Evolutionary conservation across 169 alveolate genomes (phyloP).

Genomic region (Plasmodium reichenowi): DNA sequence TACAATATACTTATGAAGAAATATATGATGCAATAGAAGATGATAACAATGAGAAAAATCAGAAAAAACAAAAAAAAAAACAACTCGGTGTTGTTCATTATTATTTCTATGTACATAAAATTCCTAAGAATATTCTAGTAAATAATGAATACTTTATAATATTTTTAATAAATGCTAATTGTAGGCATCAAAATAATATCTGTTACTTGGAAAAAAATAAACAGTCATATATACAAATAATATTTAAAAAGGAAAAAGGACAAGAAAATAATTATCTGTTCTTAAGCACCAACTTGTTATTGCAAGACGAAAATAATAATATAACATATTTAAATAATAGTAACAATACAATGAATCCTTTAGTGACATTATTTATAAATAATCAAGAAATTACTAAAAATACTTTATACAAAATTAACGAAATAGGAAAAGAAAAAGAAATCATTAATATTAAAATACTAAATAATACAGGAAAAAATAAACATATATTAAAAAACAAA

Average conservation of each 20-base stretch:
- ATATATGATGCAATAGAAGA: neutral
- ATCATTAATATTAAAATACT: constrained; percentile 30
- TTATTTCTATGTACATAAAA: constrained; percentile 32
- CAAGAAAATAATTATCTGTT: constrained; percentile 2
- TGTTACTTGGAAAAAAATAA: constrained; percentile 22
- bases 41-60: neutral
- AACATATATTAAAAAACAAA: constrained; percentile 13
- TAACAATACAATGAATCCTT: neutral
- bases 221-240: constrained; percentile 30
- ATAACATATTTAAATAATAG: too few species aligned
- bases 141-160: constrained; percentile 22
- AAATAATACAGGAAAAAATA: constrained; percentile 14
- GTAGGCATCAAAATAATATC: constrained; percentile 19
- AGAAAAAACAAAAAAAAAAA: neutral
- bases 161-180: constrained; percentile 31
- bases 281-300: constrained; percentile 17
- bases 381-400: constrained; percentile 15
- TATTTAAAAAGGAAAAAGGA: constrained; percentile 19
- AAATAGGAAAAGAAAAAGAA: constrained; percentile 43
- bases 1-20: constrained; percentile 11
- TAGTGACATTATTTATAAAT: constrained; percentile 14
- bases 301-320: neutral
- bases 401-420: constrained; percentile 18
- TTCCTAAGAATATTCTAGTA: constrained; percentile 30
- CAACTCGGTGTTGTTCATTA: neutral